Conservation (phyloP, 2,329 filamentous ascomycete species). For the Ophiosphaerella korrae region DNA sequence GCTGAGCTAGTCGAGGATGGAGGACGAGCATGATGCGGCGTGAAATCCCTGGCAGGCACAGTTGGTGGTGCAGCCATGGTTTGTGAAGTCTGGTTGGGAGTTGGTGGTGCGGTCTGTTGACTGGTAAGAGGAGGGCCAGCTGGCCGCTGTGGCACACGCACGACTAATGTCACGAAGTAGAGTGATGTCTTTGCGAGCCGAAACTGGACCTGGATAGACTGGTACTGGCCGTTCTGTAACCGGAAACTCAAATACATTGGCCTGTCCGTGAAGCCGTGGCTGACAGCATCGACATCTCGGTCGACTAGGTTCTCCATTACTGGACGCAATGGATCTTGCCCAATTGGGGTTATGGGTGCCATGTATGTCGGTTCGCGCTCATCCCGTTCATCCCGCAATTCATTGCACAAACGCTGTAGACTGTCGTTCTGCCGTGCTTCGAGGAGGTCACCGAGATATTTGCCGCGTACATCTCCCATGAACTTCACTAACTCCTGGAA, state of each 20-base stretch:
- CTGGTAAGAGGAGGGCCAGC: conserved; percentile 39
- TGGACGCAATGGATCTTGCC: conserved; percentile 49
- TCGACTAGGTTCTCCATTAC: conserved; percentile 49
- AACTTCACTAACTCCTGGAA: conserved; percentile 52
- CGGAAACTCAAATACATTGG: conserved; percentile 50
- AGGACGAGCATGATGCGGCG: conserved; percentile 32
- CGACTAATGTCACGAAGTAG: conserved; percentile 54
- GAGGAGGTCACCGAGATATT: conserved; percentile 52
- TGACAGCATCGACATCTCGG: conserved; percentile 51
- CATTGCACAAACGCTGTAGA: conserved; percentile 51
- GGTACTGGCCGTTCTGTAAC: conserved; percentile 36
- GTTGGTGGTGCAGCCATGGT: conserved; percentile 35
- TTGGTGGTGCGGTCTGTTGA: conserved; percentile 41
- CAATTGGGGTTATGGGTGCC: conserved; percentile 53
- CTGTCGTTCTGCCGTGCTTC: conserved; percentile 48
- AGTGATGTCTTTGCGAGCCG: conserved; percentile 51
- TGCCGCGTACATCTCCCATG: conserved; percentile 45
- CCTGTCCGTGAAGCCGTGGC: conserved; percentile 50
- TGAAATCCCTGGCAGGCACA: conserved; percentile 32
- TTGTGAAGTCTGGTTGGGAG: conserved; percentile 33
- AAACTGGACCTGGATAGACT: conserved; percentile 42
- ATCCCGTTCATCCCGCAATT: conserved; percentile 54
- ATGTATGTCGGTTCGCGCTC: conserved; percentile 56
- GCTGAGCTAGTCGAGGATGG: conserved; percentile 41
- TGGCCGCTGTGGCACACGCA: conserved; percentile 32